A percentile compares a stretch with the other conserved stretches of the same genome.
These are phyloP conservation scores for Mycena alexandri DNA, from an alignment of 768 basidiomycete species.

Conservation along the genomic window DNA sequence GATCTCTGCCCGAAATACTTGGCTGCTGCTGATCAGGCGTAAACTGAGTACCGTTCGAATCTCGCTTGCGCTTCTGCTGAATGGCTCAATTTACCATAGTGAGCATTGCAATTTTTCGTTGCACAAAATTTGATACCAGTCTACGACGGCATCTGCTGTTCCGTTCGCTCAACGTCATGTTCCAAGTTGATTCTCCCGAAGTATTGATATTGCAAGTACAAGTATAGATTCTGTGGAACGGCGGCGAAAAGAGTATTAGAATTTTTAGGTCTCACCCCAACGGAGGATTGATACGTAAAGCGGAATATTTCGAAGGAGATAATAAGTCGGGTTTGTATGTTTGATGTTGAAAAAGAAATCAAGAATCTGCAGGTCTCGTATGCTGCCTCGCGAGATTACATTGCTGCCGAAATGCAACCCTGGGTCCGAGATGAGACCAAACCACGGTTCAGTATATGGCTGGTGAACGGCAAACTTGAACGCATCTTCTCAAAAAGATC, in stretches of 20 bases:
- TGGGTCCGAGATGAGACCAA: slow-evolving; percentile 6
- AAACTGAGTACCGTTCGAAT: slow-evolving; percentile 24
- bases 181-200: slow-evolving; percentile 3
- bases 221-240: slow-evolving; percentile 15
- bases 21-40: slow-evolving; percentile 29
- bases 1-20: slow-evolving; percentile 26
- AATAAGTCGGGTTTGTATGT: background rate
- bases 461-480: background rate
- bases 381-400: background rate
- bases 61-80: slow-evolving; percentile 28
- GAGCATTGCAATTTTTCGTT: slow-evolving; percentile 17
- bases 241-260: slow-evolving; percentile 24
- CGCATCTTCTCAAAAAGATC: slow-evolving; percentile 29
- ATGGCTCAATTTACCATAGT: slow-evolving; percentile 20
- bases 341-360: slow-evolving; percentile 21
- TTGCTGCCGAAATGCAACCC: background rate
- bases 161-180: slow-evolving; percentile 10
- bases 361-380: slow-evolving; percentile 14
- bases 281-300: slow-evolving; percentile 31
- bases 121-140: slow-evolving; percentile 8
- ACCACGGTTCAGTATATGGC: background rate
- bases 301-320: slow-evolving; percentile 4
- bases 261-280: slow-evolving; percentile 1
- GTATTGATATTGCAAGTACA: background rate
- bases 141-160: slow-evolving; percentile 10